Evolutionary conservation across 1,284 basidiomycete genomes (phyloP).

Genomic region (Ustilago esculenta): DNA sequence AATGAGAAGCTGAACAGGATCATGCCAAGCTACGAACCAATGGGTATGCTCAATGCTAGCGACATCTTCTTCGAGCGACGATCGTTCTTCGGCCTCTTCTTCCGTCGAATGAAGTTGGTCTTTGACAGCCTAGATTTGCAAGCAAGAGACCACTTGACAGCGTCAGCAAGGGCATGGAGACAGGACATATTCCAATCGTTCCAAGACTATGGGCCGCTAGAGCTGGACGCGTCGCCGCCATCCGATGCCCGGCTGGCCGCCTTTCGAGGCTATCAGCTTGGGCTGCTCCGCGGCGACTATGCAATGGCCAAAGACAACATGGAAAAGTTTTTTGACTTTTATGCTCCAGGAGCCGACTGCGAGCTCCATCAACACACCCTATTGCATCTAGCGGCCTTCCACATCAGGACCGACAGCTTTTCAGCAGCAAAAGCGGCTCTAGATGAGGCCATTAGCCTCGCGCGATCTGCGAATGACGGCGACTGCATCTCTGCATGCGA

Average conservation of each 20-base stretch:
- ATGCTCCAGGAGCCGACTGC: conserved; percentile 46
- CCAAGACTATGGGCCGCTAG: no score
- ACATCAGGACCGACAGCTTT: conserved; percentile 31
- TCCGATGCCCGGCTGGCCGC: conserved; percentile 28
- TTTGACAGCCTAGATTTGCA: conserved; percentile 49
- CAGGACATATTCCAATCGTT: no score
- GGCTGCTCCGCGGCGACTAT: conserved; percentile 40
- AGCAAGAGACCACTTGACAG: conserved; percentile 24
- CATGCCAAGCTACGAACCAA: conserved; percentile 40
- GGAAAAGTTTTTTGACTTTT: conserved; percentile 49
- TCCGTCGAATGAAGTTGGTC: conserved; percentile 36
- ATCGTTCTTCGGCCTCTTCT: conserved; percentile 50
- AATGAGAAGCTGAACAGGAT: conserved; percentile 43
- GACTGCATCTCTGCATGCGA: conserved; percentile 47
- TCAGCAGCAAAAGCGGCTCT: conserved; percentile 38
- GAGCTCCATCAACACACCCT: conserved; percentile 50
- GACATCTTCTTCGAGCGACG: conserved; percentile 45
- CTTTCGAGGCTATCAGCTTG: conserved; percentile 38
- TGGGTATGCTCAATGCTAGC: conserved; percentile 30
- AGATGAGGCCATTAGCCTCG: conserved; percentile 44
- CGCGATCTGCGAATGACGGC: conserved; percentile 37
- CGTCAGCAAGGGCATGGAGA: conserved; percentile 30
- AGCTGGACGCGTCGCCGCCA: not conserved
- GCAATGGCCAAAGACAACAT: conserved; percentile 42
- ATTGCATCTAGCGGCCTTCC: conserved; percentile 40